These are phyloP conservation scores for Actinidia chinensis DNA, from an alignment of 179 eudicot genomes.

Conservation along the genomic window DNA sequence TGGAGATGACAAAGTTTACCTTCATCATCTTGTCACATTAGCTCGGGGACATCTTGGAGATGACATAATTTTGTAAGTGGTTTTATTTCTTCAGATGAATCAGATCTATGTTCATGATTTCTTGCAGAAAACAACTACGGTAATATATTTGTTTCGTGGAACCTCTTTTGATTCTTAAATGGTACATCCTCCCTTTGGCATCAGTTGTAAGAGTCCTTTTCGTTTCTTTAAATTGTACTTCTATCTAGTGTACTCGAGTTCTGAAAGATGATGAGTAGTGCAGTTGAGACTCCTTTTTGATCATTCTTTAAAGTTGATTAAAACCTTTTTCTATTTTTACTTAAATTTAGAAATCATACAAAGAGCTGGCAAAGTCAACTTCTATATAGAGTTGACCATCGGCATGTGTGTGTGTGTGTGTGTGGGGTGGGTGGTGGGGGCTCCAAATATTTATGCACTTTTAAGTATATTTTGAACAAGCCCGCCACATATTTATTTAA, in stretches of 20 bases:
- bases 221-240: conserved; percentile 1
- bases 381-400: too few species aligned
- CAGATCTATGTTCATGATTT: not conserved
- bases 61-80: conserved; percentile 63
- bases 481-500: too few species aligned
- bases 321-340: not conserved
- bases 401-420: too few species aligned
- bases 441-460: not conserved
- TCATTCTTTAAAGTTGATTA: conserved; percentile 1
- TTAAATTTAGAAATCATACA: not conserved
- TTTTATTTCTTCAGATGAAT: conserved; percentile 3
- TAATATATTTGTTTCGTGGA: not conserved
- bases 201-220: not conserved
- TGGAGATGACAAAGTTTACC: conserved; percentile 83
- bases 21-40: conserved; percentile 65
- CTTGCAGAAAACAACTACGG: not conserved
- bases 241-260: not conserved
- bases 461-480: too few species aligned
- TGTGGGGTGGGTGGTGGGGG: too few species aligned
- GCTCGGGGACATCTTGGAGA: conserved; percentile 78
- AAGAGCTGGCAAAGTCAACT: not conserved
- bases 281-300: not conserved
- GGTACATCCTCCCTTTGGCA: not conserved
- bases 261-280: conserved; percentile 6
- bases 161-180: not conserved